Evolutionary conservation across 768 basidiomycete species (phyloP).

Genomic region (Zangia roseola): DNA sequence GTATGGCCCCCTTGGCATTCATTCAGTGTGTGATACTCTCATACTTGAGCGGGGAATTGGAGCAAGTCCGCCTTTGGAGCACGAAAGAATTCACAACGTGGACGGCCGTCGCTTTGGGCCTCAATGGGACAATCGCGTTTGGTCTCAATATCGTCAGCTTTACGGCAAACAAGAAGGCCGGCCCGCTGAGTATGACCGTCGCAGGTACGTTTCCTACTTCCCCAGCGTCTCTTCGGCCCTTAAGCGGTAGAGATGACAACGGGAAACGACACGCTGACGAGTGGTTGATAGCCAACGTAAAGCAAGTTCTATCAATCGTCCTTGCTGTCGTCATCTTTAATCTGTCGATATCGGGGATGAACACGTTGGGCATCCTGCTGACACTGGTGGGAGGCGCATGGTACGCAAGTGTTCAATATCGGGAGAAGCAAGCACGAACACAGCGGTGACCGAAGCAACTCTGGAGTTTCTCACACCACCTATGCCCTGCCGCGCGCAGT

Average conservation of each 20-base stretch:
- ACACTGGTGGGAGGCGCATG: conserved; percentile 86
- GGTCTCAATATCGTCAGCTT: conserved; percentile 93
- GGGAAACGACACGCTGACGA: conserved; percentile 6
- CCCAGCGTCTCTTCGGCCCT: neutral
- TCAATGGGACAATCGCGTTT: conserved; percentile 89
- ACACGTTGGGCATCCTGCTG: conserved; percentile 78
- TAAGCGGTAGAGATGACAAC: conserved; percentile 4
- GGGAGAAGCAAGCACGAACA: conserved; percentile 39
- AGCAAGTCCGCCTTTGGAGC: conserved; percentile 50
- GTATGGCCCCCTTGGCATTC: conserved; percentile 91
- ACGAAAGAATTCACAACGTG: conserved; percentile 37
- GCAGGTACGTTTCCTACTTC: conserved; percentile 53
- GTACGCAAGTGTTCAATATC: conserved; percentile 69
- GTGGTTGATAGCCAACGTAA: conserved; percentile 69
- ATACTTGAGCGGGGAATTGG: conserved; percentile 77
- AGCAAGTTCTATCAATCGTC: conserved; percentile 89
- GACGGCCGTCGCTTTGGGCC: conserved; percentile 52
- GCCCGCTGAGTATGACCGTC: conserved; percentile 88
- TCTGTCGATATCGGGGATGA: conserved; percentile 73
- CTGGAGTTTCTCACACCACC: no score
- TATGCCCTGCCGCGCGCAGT: no score
- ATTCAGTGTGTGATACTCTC: conserved; percentile 82
- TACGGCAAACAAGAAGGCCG: conserved; percentile 91
- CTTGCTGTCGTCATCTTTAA: conserved; percentile 84
- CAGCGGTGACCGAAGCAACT: conserved; percentile 3